These are phyloP conservation scores for Euptelea pleiosperma DNA, from an alignment of 164 flowering plant genomes.

Conservation along the genomic window DNA sequence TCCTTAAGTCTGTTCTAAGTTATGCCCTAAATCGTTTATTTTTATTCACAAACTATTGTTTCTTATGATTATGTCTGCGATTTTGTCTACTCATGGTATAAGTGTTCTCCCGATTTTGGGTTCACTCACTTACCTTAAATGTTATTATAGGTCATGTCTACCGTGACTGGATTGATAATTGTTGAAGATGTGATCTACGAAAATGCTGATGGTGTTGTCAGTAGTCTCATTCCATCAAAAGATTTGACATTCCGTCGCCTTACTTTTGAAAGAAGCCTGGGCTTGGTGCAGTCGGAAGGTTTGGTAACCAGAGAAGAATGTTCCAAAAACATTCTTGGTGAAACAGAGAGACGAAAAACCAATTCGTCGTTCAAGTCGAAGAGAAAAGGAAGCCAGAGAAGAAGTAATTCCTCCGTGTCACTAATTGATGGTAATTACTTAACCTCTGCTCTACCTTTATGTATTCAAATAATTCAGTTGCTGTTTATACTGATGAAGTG, in stretches of 20 bases:
- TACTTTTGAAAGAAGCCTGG: slow-evolving; percentile 66
- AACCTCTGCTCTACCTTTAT: neutral
- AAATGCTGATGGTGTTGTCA: slow-evolving; percentile 36
- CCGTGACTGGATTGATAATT: slow-evolving; percentile 65
- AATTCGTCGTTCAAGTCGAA: slow-evolving; percentile 48
- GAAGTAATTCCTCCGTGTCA: slow-evolving; percentile 22
- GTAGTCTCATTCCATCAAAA: slow-evolving; percentile 29
- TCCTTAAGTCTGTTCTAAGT: too few species aligned
- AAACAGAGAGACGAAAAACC: slow-evolving; percentile 37
- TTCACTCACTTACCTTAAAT: slow-evolving; percentile 3
- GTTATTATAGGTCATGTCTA: slow-evolving; percentile 57
- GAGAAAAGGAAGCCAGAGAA: slow-evolving; percentile 43
- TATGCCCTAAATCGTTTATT: too few species aligned
- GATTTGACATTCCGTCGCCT: slow-evolving; percentile 76
- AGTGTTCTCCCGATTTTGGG: slow-evolving; percentile 1
- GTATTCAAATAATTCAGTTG: neutral
- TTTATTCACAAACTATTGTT: neutral
- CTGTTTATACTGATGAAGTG: neutral
- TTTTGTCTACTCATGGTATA: neutral
- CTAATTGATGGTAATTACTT: slow-evolving; percentile 16
- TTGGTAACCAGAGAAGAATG: slow-evolving; percentile 37
- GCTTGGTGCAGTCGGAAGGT: slow-evolving; percentile 92
- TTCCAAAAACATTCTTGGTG: slow-evolving; percentile 20
- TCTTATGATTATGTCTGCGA: neutral
- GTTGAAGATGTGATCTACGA: slow-evolving; percentile 91